phyloP scores from a whole-genome alignment of 768 basidiomycete genomes.

The Aureoboletus auriporus region DNA sequence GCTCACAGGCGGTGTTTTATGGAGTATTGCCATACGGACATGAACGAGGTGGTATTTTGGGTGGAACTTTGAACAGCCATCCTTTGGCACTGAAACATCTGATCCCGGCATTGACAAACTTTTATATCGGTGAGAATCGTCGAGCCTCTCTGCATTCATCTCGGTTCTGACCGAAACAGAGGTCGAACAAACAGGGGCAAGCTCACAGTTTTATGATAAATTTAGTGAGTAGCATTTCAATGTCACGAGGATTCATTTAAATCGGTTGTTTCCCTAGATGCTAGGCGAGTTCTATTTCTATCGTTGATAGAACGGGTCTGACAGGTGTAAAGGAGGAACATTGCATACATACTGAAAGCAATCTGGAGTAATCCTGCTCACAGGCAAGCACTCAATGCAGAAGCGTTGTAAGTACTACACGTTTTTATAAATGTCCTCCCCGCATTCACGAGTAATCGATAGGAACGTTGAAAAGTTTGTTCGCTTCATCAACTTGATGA shows the following conservation, averaged over 20 bases:
- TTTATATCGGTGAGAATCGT: slow-evolving; percentile 77
- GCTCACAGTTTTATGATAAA: slow-evolving; percentile 98
- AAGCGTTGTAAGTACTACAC: slow-evolving; percentile 58
- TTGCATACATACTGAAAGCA: slow-evolving; percentile 80
- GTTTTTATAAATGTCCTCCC: neutral
- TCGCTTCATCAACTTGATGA: slow-evolving; percentile 94
- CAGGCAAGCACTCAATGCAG: slow-evolving; percentile 76
- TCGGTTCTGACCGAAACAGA: slow-evolving; percentile 44
- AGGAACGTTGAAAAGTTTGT: slow-evolving; percentile 93
- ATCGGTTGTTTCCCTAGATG: slow-evolving; percentile 36
- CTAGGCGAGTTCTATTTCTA: slow-evolving; percentile 36
- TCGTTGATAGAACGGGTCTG: slow-evolving; percentile 1
- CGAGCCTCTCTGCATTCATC: neutral
- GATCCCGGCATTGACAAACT: slow-evolving; percentile 87
- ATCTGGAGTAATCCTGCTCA: slow-evolving; percentile 92
- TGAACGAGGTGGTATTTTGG: slow-evolving; percentile 70
- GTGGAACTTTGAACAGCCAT: slow-evolving; percentile 78
- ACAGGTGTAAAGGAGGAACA: slow-evolving; percentile 61
- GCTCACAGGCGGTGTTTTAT: slow-evolving; percentile 63
- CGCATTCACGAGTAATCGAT: slow-evolving; percentile 8
- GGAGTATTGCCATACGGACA: slow-evolving; percentile 64
- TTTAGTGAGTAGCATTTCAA: slow-evolving; percentile 59
- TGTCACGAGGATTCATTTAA: slow-evolving; percentile 3
- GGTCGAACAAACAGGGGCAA: slow-evolving; percentile 96
- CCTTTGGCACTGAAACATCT: slow-evolving; percentile 82